Conservation (phyloP, 306 rosid genomes). For the Malus sieversii region DNA sequence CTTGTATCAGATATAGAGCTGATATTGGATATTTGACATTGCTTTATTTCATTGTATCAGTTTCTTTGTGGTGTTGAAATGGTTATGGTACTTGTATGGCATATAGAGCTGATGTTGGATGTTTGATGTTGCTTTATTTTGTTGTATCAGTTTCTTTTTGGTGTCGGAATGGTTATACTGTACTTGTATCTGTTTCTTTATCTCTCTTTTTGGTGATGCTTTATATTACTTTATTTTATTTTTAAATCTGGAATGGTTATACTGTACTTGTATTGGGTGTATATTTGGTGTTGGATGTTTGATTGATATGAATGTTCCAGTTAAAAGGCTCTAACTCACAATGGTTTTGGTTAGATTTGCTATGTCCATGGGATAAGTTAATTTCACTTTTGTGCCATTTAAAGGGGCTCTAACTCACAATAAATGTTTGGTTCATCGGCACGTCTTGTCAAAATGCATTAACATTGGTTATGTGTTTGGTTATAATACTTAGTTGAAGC, state of each 20-base stretch:
- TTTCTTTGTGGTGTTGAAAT: too few relatives aligned
- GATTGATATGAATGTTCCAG: background rate
- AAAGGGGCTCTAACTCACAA: background rate
- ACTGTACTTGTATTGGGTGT: background rate
- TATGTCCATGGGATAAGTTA: background rate
- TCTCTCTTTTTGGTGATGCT: too few relatives aligned
- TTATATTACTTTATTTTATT: too few relatives aligned
- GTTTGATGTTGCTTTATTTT: too few relatives aligned
- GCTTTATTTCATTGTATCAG: too few relatives aligned
- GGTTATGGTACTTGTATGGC: too few relatives aligned
- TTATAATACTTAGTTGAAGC: background rate
- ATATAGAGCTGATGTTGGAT: too few relatives aligned
- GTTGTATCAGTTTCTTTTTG: too few relatives aligned
- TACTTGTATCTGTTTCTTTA: background rate
- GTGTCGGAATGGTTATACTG: background rate
- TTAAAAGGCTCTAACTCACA: background rate
- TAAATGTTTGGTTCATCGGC: background rate
- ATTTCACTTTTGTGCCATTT: background rate
- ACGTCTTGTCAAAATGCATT: background rate
- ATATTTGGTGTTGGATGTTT: background rate
- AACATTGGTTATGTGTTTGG: background rate
- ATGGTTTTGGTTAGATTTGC: background rate
- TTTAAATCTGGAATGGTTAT: background rate
- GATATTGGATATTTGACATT: too few relatives aligned
- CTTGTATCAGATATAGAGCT: too few relatives aligned